Evolutionary conservation across 169 alveolate species (phyloP).

Genomic region (Theileria orientalis): DNA sequence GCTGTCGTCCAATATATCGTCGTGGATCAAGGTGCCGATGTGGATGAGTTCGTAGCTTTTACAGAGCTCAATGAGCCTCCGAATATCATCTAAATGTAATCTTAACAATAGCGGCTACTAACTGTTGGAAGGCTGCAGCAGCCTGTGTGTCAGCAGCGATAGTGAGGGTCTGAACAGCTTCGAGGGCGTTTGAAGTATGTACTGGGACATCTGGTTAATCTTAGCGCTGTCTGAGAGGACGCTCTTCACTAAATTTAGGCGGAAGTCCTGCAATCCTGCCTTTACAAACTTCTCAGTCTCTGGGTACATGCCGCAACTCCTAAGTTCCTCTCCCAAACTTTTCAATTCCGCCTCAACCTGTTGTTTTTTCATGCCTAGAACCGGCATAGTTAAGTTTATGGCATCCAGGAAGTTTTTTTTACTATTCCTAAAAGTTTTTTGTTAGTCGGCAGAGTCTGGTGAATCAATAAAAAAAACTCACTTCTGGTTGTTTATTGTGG

Average conservation of each 20-base stretch:
- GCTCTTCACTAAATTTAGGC: slow-evolving; percentile 16
- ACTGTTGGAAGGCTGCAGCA: slow-evolving; percentile 19
- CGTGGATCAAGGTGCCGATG: slow-evolving; percentile 74
- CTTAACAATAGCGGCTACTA: slow-evolving; percentile 19
- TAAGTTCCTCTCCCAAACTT: background rate
- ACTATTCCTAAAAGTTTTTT: background rate
- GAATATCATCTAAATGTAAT: slow-evolving; percentile 19
- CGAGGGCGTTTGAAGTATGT: slow-evolving; percentile 17
- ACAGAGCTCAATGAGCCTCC: slow-evolving; percentile 2
- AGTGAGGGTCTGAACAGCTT: slow-evolving; percentile 55
- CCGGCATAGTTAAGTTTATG: background rate
- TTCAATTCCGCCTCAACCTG: background rate
- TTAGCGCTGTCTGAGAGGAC: slow-evolving; percentile 30
- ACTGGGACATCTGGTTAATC: slow-evolving; percentile 11
- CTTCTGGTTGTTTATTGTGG: too few species aligned
- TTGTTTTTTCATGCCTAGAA: background rate
- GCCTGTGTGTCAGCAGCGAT: slow-evolving; percentile 34
- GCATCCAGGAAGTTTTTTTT: background rate
- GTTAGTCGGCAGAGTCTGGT: too few species aligned
- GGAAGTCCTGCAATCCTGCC: slow-evolving; percentile 1
- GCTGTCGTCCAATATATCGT: slow-evolving; percentile 80
- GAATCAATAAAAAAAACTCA: too few species aligned
- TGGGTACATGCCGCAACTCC: background rate
- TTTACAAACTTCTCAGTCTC: background rate
- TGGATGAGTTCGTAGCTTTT: slow-evolving; percentile 78